Base-by-base conservation (phyloP, 345 rosid species). In the Aquilaria yunnanensis region DNA sequence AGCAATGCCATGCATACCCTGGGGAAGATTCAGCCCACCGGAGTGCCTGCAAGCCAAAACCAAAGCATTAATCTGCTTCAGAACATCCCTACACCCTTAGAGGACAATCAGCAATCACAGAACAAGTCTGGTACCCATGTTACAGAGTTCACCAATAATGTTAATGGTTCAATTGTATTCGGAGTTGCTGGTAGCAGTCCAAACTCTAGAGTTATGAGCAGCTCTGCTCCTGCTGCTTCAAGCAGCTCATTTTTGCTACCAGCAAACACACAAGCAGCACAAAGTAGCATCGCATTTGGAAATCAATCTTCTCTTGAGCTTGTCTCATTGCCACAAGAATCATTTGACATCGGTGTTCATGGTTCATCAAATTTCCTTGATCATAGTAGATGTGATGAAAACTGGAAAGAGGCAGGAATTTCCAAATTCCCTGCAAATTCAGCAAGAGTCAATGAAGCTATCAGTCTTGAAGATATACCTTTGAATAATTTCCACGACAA, bases 351-450 rank as follows among this genome's bases (percentile, higher is more conserved):
- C 10, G 72, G 74, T n/a, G 55, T 65, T 12, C 50, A 30, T 47
- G 82, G 78, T 56, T 80, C 83, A 10, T 69, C 88, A 13, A 80
- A 67, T 69, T 75, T 80, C 56, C 57, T 78, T 30, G 86, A 79
- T 67, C 71, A 79, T 60, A 77, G 60, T 59, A 81, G 79, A 69
- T 65, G 63, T 66, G 75, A 59, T 47, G 75, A 72, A 30, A 69
- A 60, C 74, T 83, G 95, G 88, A 84, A 80, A 53, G 74, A 72
- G 70, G 75, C 73, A 14, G 71, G 63, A 54, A 77, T 75, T 14
- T 70, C 83, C 55, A 77, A 71, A 54, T 78, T 82, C 60, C 74
- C 81, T 9, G 76, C 90, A 7, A 73, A 70, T 62, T 69, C 93
- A 34, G 60, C 75, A 68, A 80, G 84, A n/a, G 14, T 63, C 10